Evolutionary conservation across 2,329 filamentous ascomycete genomes (phyloP), one percentile per base, ranked within the genome.

Genomic region (Fusarium equiseti): DNA sequence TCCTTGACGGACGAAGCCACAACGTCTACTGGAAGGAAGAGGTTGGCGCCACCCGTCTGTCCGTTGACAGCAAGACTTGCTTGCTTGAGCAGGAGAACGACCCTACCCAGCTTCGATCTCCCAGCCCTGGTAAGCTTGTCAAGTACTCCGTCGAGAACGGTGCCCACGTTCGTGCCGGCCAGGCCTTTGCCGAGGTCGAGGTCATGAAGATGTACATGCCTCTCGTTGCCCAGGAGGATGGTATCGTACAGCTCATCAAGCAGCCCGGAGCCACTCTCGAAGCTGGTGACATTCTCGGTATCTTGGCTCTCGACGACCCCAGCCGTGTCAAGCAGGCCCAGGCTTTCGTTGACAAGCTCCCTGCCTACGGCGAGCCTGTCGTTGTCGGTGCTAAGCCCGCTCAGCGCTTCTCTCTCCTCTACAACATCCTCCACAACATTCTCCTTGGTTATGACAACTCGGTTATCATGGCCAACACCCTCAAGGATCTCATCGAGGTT

Each of bases 181-280:
- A 98, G 81, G 87, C 95, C 35, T 99, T 94, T 78, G 96, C 96
- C 59, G 96, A 99, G 82, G 95, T 99, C 43, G 96, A 99, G 83
- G 96, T 99, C 83, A 99, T 99, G 96, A 99, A 99, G 88, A 99
- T 99, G 96, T 98, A 98, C 88, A 99, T 99, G 96, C 96, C 96
- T 77, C 87, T 99, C 59, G 88, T 99, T 67, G 93, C 96, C 5
- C 92, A 95, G 79, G 96, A 99, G 81, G 96, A 97, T 76, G 96
- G 96, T 85, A 88, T 97, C 58, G 95, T 99, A 60, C 96, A 98
- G 84, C 89, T 99, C 77, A 97, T 99, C 87, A 99, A 99, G 89
- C 96, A 98, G 84, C 96, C 96, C 69, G 96, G 96, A 80, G 93
- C 96, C n/a, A 97, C 94, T 20, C 92, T 99, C 50, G 95, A 98